Evolutionary conservation across 352 stramenopile genomes (phyloP).

Genomic region (Aphanomyces astaci): DNA sequence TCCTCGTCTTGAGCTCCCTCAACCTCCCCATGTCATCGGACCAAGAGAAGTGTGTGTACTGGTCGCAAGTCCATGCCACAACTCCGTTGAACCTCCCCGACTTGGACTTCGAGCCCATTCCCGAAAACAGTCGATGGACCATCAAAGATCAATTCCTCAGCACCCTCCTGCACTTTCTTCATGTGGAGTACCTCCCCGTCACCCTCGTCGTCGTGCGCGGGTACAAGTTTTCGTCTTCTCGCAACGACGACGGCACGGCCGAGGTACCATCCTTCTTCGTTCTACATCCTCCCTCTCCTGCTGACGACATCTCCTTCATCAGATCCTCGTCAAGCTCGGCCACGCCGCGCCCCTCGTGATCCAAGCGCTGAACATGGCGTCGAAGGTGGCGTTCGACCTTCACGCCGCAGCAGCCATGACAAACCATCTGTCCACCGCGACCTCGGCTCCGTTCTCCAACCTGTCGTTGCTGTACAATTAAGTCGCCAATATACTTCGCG

Average conservation of each 20-base stretch:
- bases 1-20: constrained; percentile 4
- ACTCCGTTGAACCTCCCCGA: background rate
- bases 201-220: constrained; percentile 15
- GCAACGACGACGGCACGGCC: constrained; percentile 3
- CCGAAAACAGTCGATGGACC: constrained; percentile 6
- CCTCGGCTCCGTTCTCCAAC: background rate
- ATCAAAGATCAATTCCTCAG: constrained; percentile 18
- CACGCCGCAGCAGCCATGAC: background rate
- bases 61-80: constrained; percentile 6
- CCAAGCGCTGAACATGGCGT: background rate
- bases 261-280: constrained; percentile 16
- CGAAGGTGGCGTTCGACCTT: constrained; percentile 1
- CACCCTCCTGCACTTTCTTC: constrained; percentile 19
- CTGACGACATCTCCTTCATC: background rate
- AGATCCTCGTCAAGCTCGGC: constrained; percentile 14
- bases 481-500: no score
- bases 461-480: constrained; percentile 7
- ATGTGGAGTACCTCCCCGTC: constrained; percentile 8
- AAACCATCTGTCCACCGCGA: background rate
- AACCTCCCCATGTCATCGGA: constrained; percentile 3
- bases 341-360: background rate
- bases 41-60: constrained; percentile 9
- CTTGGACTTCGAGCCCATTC: constrained; percentile 10
- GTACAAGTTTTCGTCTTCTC: constrained; percentile 8
- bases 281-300: background rate